Conservation (phyloP, 345 rosid genomes). For the Sonneratia alba region DNA sequence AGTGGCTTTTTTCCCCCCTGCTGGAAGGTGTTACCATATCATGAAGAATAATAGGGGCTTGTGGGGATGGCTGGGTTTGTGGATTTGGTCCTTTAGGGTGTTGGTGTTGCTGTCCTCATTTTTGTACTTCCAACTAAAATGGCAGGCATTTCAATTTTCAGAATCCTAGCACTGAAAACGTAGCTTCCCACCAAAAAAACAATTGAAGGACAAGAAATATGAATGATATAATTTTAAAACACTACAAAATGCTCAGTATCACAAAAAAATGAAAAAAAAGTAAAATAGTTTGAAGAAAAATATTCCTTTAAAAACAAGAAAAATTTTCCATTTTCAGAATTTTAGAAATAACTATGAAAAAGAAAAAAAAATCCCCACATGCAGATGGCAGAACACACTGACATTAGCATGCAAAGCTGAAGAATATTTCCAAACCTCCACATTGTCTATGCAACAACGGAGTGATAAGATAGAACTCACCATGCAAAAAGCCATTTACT, state of each 20-base stretch:
- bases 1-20: no score
- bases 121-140: not conserved
- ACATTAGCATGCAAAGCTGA: not conserved
- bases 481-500: conserved; percentile 51
- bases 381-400: not conserved
- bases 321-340: not conserved
- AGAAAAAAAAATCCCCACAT: not conserved
- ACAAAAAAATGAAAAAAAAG: no score
- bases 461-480: conserved; percentile 32
- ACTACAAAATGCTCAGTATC: no score
- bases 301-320: not conserved
- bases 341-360: not conserved
- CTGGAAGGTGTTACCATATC: no score
- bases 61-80: no score
- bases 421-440: conserved; percentile 1
- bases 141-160: not conserved
- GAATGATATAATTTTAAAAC: no score
- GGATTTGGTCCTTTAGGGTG: not conserved
- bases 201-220: not conserved
- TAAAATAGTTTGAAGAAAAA: no score
- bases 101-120: not conserved
- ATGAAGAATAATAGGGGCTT: no score
- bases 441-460: not conserved
- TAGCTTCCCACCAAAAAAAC: not conserved
- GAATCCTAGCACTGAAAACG: not conserved